Base-by-base conservation (phyloP, 805 yeast genomes). In the Starmera dryadoides region DNA sequence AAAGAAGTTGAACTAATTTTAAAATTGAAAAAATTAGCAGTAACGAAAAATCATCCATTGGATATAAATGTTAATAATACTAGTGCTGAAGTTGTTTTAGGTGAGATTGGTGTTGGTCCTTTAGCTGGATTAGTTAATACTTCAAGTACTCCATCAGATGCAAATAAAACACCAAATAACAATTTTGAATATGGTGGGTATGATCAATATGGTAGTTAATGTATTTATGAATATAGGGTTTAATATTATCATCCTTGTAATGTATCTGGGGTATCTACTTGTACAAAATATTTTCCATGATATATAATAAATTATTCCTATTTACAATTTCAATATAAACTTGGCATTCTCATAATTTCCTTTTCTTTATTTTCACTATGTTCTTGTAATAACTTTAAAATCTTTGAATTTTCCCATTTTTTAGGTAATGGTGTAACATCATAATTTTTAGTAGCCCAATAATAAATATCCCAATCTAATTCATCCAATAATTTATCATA, bases 401-500 rank as follows among this genome's bases (percentile, higher is more conserved):
- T 66, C 49, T 72, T 64, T 11, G 85, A 76, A 42, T 81, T 56
- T 56, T 79, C 70, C 96, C 96, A 93, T 55, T 75, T 75, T 31
- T 84, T 87, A 14, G 98, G 97, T 46, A 91, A 69, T 12, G 95
- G 95, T 35, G 89, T 85, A 16, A 85, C 78, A 28, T 76, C 79
- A 52, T 65, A 85, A 59, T 89, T 86, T 48, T 75, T 77, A 2
- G 97, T 87, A 20, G 95, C 95, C 98, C 98, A 91, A 66, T 93
- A 93, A 62, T 86, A 93, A 44, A 93, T 89, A 61, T 93, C 98
- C 98, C 98, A 93, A 62, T 93, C 98, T n/a, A 91, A 77, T 62
- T 91, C 95, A 60, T 93, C 95, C 56, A 93, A 70, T 42, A 93
- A 63, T 41, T 70, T 58, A 55, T 91, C 97, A 60, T 86, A 93